Evolutionary conservation across 345 rosid genomes (phyloP).

Genomic region (Fremontodendron californicum): DNA sequence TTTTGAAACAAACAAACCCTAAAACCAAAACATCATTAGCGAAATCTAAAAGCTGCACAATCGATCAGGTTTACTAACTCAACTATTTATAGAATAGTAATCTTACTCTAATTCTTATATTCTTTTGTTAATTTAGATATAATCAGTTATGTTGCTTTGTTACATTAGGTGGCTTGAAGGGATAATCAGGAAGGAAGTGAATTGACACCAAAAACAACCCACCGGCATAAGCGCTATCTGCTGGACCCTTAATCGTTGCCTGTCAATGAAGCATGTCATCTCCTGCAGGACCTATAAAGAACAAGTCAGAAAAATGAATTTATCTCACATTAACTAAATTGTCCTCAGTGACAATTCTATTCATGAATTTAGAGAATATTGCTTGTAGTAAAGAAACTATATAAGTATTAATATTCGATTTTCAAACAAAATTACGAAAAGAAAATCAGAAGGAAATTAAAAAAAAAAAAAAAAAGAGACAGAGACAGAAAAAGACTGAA

Average conservation of each 20-base stretch:
- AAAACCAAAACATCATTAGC: too few relatives aligned
- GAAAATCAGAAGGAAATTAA: not conserved
- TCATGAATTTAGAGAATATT: not conserved
- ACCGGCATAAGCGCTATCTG: not conserved
- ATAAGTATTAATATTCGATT: not conserved
- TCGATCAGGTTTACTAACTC: too few relatives aligned
- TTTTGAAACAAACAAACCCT: too few relatives aligned
- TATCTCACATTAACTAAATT: not conserved
- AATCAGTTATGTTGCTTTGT: not conserved
- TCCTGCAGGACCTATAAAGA: not conserved
- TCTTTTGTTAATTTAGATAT: not conserved
- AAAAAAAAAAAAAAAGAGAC: not conserved
- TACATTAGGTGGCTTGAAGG: slow-evolving; percentile 24
- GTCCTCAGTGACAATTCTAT: not conserved
- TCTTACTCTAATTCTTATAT: not conserved
- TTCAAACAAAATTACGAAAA: not conserved
- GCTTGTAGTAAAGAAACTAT: not conserved
- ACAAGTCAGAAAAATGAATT: not conserved
- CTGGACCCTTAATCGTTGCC: not conserved
- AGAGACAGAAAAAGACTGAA: too few relatives aligned
- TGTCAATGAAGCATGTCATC: not conserved
- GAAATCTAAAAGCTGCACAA: too few relatives aligned
- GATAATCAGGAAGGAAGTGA: slow-evolving; percentile 24
- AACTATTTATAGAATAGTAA: not conserved
- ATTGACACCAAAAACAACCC: not conserved